phyloP scores from a whole-genome alignment of 1,139 yeast species.

The Nadsonia starkeyi-henricii region DNA sequence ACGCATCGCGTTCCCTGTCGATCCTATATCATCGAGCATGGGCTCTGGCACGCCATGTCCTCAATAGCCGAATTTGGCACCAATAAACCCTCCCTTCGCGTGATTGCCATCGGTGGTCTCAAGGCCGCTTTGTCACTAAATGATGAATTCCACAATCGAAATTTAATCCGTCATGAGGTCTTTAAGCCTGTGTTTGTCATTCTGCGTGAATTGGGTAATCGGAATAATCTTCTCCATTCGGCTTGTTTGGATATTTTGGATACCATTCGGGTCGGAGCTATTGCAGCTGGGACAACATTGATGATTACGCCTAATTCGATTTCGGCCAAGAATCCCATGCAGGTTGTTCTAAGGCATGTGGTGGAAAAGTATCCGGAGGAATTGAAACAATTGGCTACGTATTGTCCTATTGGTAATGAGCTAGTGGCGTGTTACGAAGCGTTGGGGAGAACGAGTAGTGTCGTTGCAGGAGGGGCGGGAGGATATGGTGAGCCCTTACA shows the following conservation, averaged over 20 bases:
- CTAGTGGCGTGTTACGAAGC: background rate
- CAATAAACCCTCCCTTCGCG: slow-evolving; percentile 34
- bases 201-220: slow-evolving; percentile 32
- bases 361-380: background rate
- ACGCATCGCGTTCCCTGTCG: slow-evolving; percentile 46
- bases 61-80: slow-evolving; percentile 27
- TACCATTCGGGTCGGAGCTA: slow-evolving; percentile 25
- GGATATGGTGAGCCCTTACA: too few species aligned
- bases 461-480: too few species aligned
- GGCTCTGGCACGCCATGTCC: slow-evolving; percentile 41
- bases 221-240: slow-evolving; percentile 58
- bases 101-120: slow-evolving; percentile 35
- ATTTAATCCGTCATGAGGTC: slow-evolving; percentile 42
- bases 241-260: slow-evolving; percentile 62
- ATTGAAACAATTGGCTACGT: background rate
- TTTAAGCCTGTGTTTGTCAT: slow-evolving; percentile 38
- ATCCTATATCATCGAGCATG: slow-evolving; percentile 44
- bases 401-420: background rate
- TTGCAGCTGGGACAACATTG: background rate
- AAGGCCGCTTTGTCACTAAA: slow-evolving; percentile 21
- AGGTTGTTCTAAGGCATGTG: background rate
- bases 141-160: slow-evolving; percentile 44
- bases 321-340: background rate
- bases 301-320: background rate
- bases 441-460: too few species aligned